phyloP scores from a whole-genome alignment of 352 stramenopile species.

The Phytophthora idaei region DNA sequence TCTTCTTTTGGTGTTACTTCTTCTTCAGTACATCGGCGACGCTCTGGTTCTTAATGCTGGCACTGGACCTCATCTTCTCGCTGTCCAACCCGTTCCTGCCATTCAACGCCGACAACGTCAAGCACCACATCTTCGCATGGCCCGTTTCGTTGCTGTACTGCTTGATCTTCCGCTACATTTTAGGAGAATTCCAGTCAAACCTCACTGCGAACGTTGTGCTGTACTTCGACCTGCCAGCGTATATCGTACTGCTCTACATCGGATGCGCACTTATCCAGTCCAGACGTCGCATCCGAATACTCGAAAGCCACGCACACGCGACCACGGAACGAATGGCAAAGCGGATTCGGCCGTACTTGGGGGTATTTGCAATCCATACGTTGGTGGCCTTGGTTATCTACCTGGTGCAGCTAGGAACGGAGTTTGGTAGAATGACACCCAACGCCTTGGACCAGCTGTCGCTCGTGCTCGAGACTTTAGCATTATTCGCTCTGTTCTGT shows the following conservation, averaged over 20 bases:
- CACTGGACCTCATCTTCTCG: slow-evolving; percentile 87
- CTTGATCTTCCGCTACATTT: slow-evolving; percentile 68
- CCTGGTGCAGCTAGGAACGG: slow-evolving; percentile 41
- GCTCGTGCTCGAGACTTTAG: slow-evolving; percentile 73
- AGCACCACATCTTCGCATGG: slow-evolving; percentile 86
- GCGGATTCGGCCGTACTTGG: slow-evolving; percentile 80
- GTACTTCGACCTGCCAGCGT: slow-evolving; percentile 72
- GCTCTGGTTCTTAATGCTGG: slow-evolving; percentile 88
- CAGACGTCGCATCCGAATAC: slow-evolving; percentile 70
- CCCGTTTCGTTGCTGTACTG: slow-evolving; percentile 71
- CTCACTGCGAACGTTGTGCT: slow-evolving; percentile 58
- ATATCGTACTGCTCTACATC: slow-evolving; percentile 77
- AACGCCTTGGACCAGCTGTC: slow-evolving; percentile 76
- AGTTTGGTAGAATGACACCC: slow-evolving; percentile 43
- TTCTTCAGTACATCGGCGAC: slow-evolving; percentile 83
- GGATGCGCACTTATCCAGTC: slow-evolving; percentile 55
- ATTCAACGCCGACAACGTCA: slow-evolving; percentile 87
- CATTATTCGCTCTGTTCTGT: slow-evolving; percentile 78
- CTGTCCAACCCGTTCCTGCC: slow-evolving; percentile 87
- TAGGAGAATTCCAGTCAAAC: slow-evolving; percentile 34
- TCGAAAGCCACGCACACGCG: slow-evolving; percentile 78
- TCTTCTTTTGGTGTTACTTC: slow-evolving; percentile 87
- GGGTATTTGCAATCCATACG: slow-evolving; percentile 64
- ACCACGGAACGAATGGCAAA: slow-evolving; percentile 86
- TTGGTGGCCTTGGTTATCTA: slow-evolving; percentile 60